phyloP scores from a whole-genome alignment of 768 basidiomycete species.

The Peribolospora kevripleyi region DNA sequence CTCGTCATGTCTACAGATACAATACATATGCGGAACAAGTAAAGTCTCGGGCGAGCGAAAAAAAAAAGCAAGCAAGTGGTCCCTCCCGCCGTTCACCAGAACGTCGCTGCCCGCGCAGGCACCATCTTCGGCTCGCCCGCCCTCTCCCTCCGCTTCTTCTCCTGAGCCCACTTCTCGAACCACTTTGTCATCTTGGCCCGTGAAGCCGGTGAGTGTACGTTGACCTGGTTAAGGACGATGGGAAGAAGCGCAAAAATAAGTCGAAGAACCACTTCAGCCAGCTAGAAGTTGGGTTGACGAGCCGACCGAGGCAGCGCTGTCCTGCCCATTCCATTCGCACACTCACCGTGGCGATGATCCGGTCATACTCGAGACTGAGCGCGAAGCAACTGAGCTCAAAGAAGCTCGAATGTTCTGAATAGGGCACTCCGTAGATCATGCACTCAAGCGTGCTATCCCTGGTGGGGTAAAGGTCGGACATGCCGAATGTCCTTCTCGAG shows the following conservation, averaged over 20 bases:
- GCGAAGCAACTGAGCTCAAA: slow-evolving; percentile 35
- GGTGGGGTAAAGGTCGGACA: slow-evolving; percentile 43
- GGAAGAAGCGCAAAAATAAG: neutral
- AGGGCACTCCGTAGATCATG: slow-evolving; percentile 23
- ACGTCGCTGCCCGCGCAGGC: slow-evolving; percentile 4
- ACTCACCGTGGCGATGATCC: slow-evolving; percentile 72
- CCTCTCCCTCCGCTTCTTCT: slow-evolving; percentile 36
- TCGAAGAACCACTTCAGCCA: neutral
- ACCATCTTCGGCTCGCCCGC: slow-evolving; percentile 10
- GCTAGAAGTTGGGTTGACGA: neutral
- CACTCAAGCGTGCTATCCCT: neutral
- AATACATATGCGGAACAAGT: no score
- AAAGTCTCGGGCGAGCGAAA: no score
- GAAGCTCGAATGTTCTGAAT: slow-evolving; percentile 90
- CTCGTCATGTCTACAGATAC: no score
- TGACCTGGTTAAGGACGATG: slow-evolving; percentile 21
- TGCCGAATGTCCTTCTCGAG: slow-evolving; percentile 40
- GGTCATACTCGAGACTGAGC: slow-evolving; percentile 32
- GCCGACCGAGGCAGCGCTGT: slow-evolving; percentile 5
- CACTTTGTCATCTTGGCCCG: slow-evolving; percentile 69
- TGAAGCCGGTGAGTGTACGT: slow-evolving; percentile 46
- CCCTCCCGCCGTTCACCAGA: slow-evolving; percentile 5
- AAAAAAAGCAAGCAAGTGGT: no score
- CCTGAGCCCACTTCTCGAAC: slow-evolving; percentile 70
- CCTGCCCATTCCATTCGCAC: slow-evolving; percentile 18